Base-by-base conservation (phyloP, 768 basidiomycete species). In the Ramaria sp. region DNA sequence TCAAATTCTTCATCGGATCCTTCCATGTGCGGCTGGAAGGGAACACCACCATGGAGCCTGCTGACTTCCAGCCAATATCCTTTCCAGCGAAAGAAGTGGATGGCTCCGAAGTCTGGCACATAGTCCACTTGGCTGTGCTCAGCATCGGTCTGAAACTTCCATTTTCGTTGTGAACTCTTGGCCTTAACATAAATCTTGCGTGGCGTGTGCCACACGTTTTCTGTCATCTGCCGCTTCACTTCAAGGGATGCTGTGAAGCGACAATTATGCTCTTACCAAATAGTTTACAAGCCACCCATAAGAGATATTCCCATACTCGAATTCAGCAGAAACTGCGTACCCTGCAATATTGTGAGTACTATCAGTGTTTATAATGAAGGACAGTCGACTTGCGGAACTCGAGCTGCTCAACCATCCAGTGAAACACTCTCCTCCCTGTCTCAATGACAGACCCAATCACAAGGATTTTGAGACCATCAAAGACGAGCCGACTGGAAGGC, bases 211-310 rank as follows among this genome's bases (percentile, higher is more conserved):
- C 76, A 78, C 7, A 76, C 70, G 37, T 73, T 66, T 52, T 75
- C 69, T 37, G 74, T 69, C 1, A 73, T 75, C 75, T 76, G 47
- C 24, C 34, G 11, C 17, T 38, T 48, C 13, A 54, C 10, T 1
- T 47, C 24, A 42, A 15, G 19, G 11, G 4, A 27, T 11, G 30
- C 19, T 20, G 38, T 33, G 11, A 58, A 52, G 45, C 24, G 20
- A 39, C n/a, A 33, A 33, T 10, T 31, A 37, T 10, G 19, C 11
- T 20, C 69, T 53, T 47, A 77, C 76, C 51, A 79, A 62, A 54
- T 75, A 74, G 9, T 71, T 64, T 1, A 75, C 61, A 6, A 79
- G 68, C 77, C 77, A 79, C 51, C 78, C 77, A 58, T 76, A 78
- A 1, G 75, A 68, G 0, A 73, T 75, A 59, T 78, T 77, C 10